These are phyloP conservation scores for Acrodontium crateriforme DNA, from an alignment of 2,329 filamentous ascomycete species.

Conservation along the genomic window DNA sequence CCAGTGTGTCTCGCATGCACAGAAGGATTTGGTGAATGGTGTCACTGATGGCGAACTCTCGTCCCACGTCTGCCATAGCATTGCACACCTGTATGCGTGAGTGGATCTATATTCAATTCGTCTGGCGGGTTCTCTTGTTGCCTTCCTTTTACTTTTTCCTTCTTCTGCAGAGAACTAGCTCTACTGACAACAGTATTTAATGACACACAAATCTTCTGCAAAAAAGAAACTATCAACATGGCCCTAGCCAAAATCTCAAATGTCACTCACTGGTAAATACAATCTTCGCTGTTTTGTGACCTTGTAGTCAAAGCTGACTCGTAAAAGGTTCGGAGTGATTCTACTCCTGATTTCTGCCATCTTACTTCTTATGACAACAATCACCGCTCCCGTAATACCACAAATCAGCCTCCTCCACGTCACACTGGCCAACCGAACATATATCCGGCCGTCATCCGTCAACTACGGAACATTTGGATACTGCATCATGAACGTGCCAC, in stretches of 20 bases:
- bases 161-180: no score
- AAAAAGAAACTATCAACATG: no score
- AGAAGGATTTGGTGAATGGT: no score
- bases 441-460: conserved; percentile 25
- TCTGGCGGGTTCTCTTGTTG: no score
- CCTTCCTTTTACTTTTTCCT: no score
- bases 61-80: no score
- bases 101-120: no score
- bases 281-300: background rate
- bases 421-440: conserved; percentile 28
- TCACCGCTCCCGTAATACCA: conserved; percentile 46
- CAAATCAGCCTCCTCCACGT: conserved; percentile 42
- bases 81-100: no score
- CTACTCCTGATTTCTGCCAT: conserved; percentile 42
- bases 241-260: conserved; percentile 1
- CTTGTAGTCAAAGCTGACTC: background rate
- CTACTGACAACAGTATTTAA: no score
- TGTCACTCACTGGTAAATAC: conserved; percentile 1
- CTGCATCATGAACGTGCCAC: conserved; percentile 29
- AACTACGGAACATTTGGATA: conserved; percentile 49
- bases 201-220: no score
- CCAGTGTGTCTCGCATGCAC: no score
- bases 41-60: no score
- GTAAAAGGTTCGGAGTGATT: conserved; percentile 36
- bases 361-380: conserved; percentile 44